Conservation (phyloP, 2,329 filamentous ascomycete species). For the Xylaria sp. region DNA sequence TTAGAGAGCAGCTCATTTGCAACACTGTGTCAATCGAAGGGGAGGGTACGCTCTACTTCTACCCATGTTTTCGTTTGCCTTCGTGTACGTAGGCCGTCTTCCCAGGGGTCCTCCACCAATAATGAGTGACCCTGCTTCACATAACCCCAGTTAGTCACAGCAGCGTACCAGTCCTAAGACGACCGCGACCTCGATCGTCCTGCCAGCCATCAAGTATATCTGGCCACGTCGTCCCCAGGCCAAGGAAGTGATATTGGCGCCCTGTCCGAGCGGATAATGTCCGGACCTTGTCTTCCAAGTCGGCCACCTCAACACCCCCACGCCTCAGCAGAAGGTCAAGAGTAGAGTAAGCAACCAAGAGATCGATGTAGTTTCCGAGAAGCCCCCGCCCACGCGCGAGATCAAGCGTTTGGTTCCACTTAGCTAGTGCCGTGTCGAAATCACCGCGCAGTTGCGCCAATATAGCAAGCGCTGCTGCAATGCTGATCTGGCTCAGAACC, state of each 20-base stretch:
- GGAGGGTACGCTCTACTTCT: neutral
- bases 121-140: neutral
- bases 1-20: neutral
- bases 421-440: constrained; percentile 12
- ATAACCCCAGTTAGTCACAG: neutral
- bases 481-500: constrained; percentile 1
- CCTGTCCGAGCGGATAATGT: constrained; percentile 6
- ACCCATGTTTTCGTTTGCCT: neutral
- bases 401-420: constrained; percentile 7
- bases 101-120: neutral
- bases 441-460: constrained; percentile 12
- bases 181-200: constrained; percentile 10
- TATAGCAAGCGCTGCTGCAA: constrained; percentile 7
- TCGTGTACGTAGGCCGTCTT: too few species aligned
- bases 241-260: constrained; percentile 16
- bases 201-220: constrained; percentile 16
- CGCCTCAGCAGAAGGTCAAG: constrained; percentile 1
- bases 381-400: constrained; percentile 7
- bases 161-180: neutral
- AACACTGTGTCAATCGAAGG: neutral
- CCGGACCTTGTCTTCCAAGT: constrained; percentile 8
- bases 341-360: constrained; percentile 4
- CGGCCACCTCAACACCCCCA: neutral
- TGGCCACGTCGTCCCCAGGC: constrained; percentile 17
- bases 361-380: constrained; percentile 7